Conservation (phyloP, 805 yeast species). For the Tetrapisispora iriomotensis region DNA sequence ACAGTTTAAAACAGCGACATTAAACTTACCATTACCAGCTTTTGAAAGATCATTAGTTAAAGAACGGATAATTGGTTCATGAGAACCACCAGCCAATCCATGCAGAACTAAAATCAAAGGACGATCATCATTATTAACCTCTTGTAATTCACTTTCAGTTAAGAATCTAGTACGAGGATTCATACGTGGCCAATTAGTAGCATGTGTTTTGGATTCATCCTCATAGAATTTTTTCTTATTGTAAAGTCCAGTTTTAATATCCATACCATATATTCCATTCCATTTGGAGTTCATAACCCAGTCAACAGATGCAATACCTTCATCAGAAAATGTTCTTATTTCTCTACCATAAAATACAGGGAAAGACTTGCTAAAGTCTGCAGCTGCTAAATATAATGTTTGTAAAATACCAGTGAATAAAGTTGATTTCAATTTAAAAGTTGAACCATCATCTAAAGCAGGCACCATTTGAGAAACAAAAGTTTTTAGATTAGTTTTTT, state of each 20-base stretch:
- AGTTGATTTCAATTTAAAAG: slow-evolving; percentile 50
- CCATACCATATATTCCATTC: slow-evolving; percentile 11
- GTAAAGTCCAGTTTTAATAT: slow-evolving; percentile 6
- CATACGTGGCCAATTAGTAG: slow-evolving; percentile 44
- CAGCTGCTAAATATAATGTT: slow-evolving; percentile 55
- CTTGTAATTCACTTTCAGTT: slow-evolving; percentile 35
- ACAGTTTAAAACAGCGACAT: slow-evolving; percentile 53
- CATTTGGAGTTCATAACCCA: slow-evolving; percentile 35
- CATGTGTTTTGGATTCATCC: slow-evolving; percentile 33
- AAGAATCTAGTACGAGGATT: slow-evolving; percentile 62
- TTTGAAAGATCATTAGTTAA: slow-evolving; percentile 35
- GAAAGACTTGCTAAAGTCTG: slow-evolving; percentile 40
- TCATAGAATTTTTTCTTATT: slow-evolving; percentile 21
- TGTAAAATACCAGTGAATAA: slow-evolving; percentile 66
- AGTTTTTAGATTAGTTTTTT: slow-evolving; percentile 12
- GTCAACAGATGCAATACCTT: slow-evolving; percentile 68
- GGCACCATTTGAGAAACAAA: slow-evolving; percentile 31
- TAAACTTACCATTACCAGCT: slow-evolving; percentile 33
- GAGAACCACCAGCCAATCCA: slow-evolving; percentile 72
- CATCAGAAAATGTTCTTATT: slow-evolving; percentile 46
- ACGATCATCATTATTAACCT: slow-evolving; percentile 21
- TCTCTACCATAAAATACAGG: slow-evolving; percentile 66
- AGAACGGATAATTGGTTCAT: slow-evolving; percentile 59
- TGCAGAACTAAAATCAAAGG: slow-evolving; percentile 57
- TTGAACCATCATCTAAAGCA: slow-evolving; percentile 36